Percentiles rank a stretch among this genome's conserved stretches.
Conservation (phyloP, 495 filamentous ascomycete genomes). For the Aspergillus homomorphus region DNA sequence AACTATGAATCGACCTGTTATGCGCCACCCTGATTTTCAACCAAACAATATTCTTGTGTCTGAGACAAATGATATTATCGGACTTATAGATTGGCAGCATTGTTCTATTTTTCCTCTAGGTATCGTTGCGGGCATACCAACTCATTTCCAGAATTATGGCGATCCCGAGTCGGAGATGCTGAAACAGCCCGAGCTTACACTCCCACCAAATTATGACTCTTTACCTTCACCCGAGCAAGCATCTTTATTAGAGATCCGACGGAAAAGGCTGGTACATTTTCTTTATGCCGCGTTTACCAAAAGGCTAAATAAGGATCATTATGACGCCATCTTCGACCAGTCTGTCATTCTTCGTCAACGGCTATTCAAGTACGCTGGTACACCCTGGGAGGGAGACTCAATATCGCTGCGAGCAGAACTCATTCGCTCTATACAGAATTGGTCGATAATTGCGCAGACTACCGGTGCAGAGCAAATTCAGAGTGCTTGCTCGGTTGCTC, state of each 20-base stretch:
- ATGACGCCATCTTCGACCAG: conserved; percentile 24
- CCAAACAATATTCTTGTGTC: conserved; percentile 34
- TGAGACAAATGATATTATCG: conserved; percentile 23
- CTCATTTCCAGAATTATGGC: conserved; percentile 29
- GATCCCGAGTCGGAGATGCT: conserved; percentile 23
- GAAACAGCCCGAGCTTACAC: conserved; percentile 12
- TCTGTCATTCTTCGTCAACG: conserved; percentile 24
- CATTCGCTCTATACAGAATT: conserved; percentile 19
- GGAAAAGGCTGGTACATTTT: conserved; percentile 24
- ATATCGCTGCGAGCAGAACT: conserved; percentile 23
- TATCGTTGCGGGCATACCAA: conserved; percentile 30
- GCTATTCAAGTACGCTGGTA: conserved; percentile 21
- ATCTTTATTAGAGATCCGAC: conserved; percentile 13
- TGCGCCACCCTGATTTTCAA: conserved; percentile 34
- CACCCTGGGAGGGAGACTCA: conserved; percentile 31
- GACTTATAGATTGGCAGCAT: conserved; percentile 36
- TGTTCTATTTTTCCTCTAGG: conserved; percentile 28
- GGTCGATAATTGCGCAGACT: conserved; percentile 6
- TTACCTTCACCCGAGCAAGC: conserved; percentile 14
- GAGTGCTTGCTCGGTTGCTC: conserved; percentile 1
- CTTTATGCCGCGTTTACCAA: conserved; percentile 23
- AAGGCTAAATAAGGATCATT: conserved; percentile 25
- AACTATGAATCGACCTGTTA: conserved; percentile 23
- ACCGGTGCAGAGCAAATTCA: not conserved
- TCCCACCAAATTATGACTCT: conserved; percentile 21